phyloP scores from a whole-genome alignment of 73 alveolate species.

The Stentor coeruleus region DNA sequence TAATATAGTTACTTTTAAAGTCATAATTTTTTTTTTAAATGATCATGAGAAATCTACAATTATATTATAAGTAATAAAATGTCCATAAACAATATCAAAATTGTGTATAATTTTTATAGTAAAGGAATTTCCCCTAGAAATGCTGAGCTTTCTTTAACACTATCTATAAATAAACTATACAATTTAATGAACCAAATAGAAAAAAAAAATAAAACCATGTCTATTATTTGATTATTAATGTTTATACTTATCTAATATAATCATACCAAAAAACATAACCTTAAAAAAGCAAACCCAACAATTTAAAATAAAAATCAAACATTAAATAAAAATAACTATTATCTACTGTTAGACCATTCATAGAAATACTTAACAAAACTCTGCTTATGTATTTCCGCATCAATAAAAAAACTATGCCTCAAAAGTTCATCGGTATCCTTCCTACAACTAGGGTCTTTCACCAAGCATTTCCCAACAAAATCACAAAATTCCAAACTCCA shows the following conservation, averaged over 20 bases:
- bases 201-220: not conserved
- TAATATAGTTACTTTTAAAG: not conserved
- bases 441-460: too few relatives aligned
- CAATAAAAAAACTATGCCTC: too few relatives aligned
- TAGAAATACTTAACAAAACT: too few relatives aligned
- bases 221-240: not conserved
- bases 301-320: too few relatives aligned
- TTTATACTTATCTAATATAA: not conserved
- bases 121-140: conserved; percentile 23
- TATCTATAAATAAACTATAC: not conserved
- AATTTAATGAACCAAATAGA: not conserved
- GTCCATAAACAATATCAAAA: conserved; percentile 28
- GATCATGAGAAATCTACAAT: not conserved
- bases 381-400: too few relatives aligned
- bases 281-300: too few relatives aligned
- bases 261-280: too few relatives aligned
- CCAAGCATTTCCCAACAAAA: too few relatives aligned
- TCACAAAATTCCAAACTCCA: too few relatives aligned
- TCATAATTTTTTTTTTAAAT: not conserved
- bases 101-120: conserved; percentile 10
- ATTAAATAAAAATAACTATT: too few relatives aligned
- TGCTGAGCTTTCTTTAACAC: not conserved
- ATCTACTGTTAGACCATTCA: too few relatives aligned
- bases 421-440: too few relatives aligned
- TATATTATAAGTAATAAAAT: conserved; percentile 17